These are phyloP conservation scores for Oryza meridionalis DNA, from an alignment of 176 grass and related monocot genomes.

Conservation along the genomic window DNA sequence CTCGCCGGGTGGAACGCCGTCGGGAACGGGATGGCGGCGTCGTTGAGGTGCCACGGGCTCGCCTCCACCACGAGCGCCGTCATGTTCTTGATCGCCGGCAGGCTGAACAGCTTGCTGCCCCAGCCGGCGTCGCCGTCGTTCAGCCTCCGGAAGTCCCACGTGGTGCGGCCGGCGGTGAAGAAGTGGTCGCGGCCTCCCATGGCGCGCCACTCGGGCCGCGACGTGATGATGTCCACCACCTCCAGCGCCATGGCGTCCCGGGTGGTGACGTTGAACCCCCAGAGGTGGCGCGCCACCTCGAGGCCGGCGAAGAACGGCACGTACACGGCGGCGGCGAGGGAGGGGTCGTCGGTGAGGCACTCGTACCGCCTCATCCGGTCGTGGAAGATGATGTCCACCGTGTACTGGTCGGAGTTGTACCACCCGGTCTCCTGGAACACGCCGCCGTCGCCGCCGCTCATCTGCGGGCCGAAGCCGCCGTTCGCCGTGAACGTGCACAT, in stretches of 20 bases:
- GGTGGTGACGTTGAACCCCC: conserved; percentile 45
- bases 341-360: conserved; percentile 79
- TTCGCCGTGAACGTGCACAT: conserved; percentile 77
- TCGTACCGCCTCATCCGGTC: conserved; percentile 78
- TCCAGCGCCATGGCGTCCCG: conserved; percentile 63
- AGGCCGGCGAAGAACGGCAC: conserved; percentile 88
- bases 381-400: conserved; percentile 82
- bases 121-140: conserved; percentile 44
- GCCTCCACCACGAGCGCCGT: conserved; percentile 70
- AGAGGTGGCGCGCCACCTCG: conserved; percentile 69
- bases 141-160: conserved; percentile 78
- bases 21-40: conserved; percentile 70
- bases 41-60: conserved; percentile 77
- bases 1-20: conserved; percentile 76
- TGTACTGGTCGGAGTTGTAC: conserved; percentile 73
- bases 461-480: conserved; percentile 68
- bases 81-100: conserved; percentile 77
- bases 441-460: conserved; percentile 29
- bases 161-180: conserved; percentile 68
- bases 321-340: conserved; percentile 65
- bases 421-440: conserved; percentile 73
- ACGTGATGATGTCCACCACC: conserved; percentile 6
- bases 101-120: conserved; percentile 65
- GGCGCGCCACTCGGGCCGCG: conserved; percentile 61
- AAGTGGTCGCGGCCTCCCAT: conserved; percentile 74